Percentiles rank a stretch among this genome's conserved stretches.
phyloP scores from a whole-genome alignment of 305 asterid species.

The Withania somnifera region DNA sequence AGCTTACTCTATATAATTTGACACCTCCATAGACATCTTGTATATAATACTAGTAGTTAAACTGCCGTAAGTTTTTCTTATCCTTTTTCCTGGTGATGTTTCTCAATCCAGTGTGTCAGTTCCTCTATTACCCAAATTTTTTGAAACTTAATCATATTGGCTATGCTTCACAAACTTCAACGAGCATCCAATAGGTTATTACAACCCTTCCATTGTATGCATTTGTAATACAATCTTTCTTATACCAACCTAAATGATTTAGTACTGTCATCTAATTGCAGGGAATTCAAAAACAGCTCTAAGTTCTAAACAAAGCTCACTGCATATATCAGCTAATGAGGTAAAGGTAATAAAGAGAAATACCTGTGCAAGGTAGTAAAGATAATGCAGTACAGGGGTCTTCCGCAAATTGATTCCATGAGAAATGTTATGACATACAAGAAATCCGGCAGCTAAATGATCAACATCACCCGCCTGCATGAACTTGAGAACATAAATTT shows the following conservation, averaged over 20 bases:
- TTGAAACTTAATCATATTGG: not conserved
- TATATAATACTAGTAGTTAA: not conserved
- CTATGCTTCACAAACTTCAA: not conserved
- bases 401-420: conserved; percentile 90
- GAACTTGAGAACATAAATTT: conserved; percentile 5
- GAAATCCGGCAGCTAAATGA: conserved; percentile 96
- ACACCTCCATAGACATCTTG: not conserved
- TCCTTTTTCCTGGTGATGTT: not conserved
- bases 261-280: not conserved
- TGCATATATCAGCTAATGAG: conserved; percentile 1
- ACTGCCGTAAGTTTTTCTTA: not conserved
- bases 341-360: conserved; percentile 9
- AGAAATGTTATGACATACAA: conserved; percentile 76
- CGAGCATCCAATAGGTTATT: not conserved
- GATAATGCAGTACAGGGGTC: conserved; percentile 83
- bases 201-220: not conserved
- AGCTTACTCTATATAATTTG: not conserved
- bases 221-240: not conserved
- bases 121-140: not conserved
- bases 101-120: not conserved
- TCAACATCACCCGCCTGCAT: conserved; percentile 95
- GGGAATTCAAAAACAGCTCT: not conserved
- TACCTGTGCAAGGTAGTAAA: conserved; percentile 97
- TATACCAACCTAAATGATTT: not conserved
- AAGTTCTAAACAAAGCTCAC: not conserved